These are phyloP conservation scores for Clarkia xantiana DNA, from an alignment of 345 rosid species.

Conservation along the genomic window DNA sequence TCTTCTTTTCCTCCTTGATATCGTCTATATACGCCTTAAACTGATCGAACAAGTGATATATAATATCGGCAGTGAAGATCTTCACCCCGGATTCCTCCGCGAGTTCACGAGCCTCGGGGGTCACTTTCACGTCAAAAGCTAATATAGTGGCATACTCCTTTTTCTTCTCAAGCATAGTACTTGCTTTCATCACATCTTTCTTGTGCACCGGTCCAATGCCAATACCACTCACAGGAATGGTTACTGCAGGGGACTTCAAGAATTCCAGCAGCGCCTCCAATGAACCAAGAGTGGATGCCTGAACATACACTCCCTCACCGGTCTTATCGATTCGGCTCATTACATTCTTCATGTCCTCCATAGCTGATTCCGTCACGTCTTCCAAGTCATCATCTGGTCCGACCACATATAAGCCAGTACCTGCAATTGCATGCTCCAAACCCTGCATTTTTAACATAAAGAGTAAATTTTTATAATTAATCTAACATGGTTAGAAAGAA, in stretches of 20 bases:
- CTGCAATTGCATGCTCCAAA: conserved; percentile 92
- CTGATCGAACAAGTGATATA: conserved; percentile 84
- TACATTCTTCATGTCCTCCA: conserved; percentile 83
- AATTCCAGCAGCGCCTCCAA: conserved; percentile 90
- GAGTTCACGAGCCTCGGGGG: conserved; percentile 83
- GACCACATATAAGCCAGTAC: conserved; percentile 71
- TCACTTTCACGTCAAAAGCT: conserved; percentile 93
- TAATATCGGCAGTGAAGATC: conserved; percentile 90
- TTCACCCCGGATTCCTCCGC: conserved; percentile 82
- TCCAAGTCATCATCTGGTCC: conserved; percentile 71
- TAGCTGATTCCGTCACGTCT: conserved; percentile 46
- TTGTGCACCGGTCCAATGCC: conserved; percentile 87
- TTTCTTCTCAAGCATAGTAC: conserved; percentile 89
- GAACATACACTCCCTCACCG: conserved; percentile 91
- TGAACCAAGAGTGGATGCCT: conserved; percentile 91
- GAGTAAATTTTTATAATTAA: conserved; percentile 1
- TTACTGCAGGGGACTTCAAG: conserved; percentile 73
- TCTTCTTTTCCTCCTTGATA: conserved; percentile 86
- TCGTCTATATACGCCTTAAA: conserved; percentile 71
- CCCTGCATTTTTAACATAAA: conserved; percentile 29
- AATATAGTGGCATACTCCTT: conserved; percentile 82
- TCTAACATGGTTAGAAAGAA: conserved; percentile 4
- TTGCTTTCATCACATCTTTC: conserved; percentile 87
- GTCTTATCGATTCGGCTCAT: conserved; percentile 74
- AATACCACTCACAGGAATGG: conserved; percentile 86